Evolutionary conservation across 208 protist genomes (phyloP).

Genomic region (Crithidia bombi): DNA sequence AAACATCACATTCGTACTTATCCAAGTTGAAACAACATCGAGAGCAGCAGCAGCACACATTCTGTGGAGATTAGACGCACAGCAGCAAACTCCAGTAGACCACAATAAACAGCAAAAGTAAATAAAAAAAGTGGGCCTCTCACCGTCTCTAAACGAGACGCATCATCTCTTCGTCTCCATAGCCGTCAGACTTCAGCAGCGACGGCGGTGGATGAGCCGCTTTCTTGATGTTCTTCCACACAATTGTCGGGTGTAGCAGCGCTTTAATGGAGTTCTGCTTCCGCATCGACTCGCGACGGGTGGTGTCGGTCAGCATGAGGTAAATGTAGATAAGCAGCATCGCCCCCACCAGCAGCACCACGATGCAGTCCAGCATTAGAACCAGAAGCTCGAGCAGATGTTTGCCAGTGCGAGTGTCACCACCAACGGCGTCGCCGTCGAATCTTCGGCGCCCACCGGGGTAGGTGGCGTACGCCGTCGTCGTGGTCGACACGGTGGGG

Average conservation of each 20-base stretch:
- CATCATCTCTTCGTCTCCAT: slow-evolving; percentile 12
- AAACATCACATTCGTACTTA: too few relatives aligned
- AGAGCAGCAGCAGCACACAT: too few relatives aligned
- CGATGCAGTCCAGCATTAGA: slow-evolving; percentile 47
- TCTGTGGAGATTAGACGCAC: too few relatives aligned
- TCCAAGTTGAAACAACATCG: too few relatives aligned
- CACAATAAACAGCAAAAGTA: background rate
- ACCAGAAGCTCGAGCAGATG: slow-evolving; percentile 40
- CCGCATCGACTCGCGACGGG: slow-evolving; percentile 46
- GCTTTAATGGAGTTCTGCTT: slow-evolving; percentile 35
- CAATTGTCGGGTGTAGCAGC: slow-evolving; percentile 32
- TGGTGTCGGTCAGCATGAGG: slow-evolving; percentile 61
- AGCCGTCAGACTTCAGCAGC: slow-evolving; percentile 21
- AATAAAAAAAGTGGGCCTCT: too few relatives aligned
- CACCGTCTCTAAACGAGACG: slow-evolving; percentile 5
- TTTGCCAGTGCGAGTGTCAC: slow-evolving; percentile 7
- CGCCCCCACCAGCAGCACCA: slow-evolving; percentile 60
- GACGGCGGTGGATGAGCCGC: slow-evolving; percentile 38
- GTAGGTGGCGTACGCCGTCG: slow-evolving; percentile 54
- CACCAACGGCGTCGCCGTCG: background rate
- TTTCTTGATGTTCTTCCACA: slow-evolving; percentile 42
- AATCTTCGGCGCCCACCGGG: slow-evolving; percentile 57
- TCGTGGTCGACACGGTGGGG: slow-evolving; percentile 29
- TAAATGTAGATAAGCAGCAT: slow-evolving; percentile 61
- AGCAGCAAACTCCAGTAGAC: too few relatives aligned